phyloP scores from a whole-genome alignment of 805 yeast species.

The Isabelozyma pseudorhagii region DNA sequence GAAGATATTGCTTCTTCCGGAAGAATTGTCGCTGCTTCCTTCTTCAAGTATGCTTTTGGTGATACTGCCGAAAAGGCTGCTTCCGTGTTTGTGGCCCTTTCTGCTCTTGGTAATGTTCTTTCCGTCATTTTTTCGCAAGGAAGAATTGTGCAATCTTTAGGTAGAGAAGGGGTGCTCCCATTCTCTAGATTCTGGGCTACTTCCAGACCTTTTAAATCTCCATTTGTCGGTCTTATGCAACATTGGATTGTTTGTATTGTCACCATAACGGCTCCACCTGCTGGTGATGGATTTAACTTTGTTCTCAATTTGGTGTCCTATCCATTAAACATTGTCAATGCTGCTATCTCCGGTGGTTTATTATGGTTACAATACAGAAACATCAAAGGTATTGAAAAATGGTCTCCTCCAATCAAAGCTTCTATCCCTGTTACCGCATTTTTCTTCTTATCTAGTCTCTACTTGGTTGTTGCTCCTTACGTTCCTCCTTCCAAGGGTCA shows the following conservation, averaged over 20 bases:
- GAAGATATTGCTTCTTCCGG: constrained; percentile 60
- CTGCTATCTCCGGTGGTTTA: constrained; percentile 61
- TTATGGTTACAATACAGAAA: constrained; percentile 54
- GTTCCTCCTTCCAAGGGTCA: constrained; percentile 69
- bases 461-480: constrained; percentile 73
- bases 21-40: constrained; percentile 70
- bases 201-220: constrained; percentile 70
- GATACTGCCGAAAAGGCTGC: constrained; percentile 66
- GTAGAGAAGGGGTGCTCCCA: constrained; percentile 79
- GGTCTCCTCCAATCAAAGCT: constrained; percentile 74
- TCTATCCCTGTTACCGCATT: constrained; percentile 59
- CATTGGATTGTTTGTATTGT: constrained; percentile 75
- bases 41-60: constrained; percentile 72
- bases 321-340: constrained; percentile 75
- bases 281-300: constrained; percentile 85
- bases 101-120: constrained; percentile 79
- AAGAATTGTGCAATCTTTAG: constrained; percentile 74
- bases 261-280: constrained; percentile 76
- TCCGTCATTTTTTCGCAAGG: constrained; percentile 82
- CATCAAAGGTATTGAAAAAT: constrained; percentile 46
- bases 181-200: constrained; percentile 69
- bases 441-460: constrained; percentile 63
- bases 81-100: constrained; percentile 75
- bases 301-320: constrained; percentile 76
- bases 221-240: constrained; percentile 67